Conservation (phyloP, 306 rosid genomes). For the Psophocarpus tetragonolobus region DNA sequence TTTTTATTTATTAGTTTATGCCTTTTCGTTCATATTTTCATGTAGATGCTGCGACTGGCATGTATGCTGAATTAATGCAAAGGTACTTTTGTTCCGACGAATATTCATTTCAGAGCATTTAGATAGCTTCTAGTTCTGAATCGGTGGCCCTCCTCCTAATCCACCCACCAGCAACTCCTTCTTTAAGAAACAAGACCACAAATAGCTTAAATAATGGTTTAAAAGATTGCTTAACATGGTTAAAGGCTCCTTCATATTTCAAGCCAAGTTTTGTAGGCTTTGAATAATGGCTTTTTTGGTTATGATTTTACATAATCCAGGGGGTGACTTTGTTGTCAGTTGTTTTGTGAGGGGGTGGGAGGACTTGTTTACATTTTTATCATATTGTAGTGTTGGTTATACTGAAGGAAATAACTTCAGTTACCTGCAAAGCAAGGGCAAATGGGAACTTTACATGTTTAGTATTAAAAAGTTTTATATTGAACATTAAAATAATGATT, state of each 20-base stretch:
- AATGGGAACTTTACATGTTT: neutral
- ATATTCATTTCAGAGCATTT: slow-evolving; percentile 20
- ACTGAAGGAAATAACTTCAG: neutral
- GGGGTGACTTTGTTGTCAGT: neutral
- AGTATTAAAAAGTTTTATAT: neutral
- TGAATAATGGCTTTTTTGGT: neutral
- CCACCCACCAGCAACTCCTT: neutral
- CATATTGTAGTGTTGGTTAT: neutral
- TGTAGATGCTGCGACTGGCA: slow-evolving; percentile 93
- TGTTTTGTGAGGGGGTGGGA: neutral
- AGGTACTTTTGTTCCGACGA: slow-evolving; percentile 55
- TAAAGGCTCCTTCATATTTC: neutral
- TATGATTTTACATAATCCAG: neutral
- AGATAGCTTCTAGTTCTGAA: neutral
- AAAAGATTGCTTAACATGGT: neutral
- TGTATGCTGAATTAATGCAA: slow-evolving; percentile 75
- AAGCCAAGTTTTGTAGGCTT: neutral
- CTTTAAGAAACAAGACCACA: neutral
- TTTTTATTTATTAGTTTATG: slow-evolving; percentile 20
- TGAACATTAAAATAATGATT: slow-evolving; percentile 5
- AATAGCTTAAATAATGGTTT: neutral
- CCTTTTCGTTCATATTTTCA: slow-evolving; percentile 17
- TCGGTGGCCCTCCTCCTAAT: neutral
- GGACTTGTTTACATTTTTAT: neutral
- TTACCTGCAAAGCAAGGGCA: slow-evolving; percentile 15